Percentiles rank a stretch among this genome's conserved stretches.
Conservation (phyloP, 495 filamentous ascomycete genomes). For the Hypoxylon rickii region DNA sequence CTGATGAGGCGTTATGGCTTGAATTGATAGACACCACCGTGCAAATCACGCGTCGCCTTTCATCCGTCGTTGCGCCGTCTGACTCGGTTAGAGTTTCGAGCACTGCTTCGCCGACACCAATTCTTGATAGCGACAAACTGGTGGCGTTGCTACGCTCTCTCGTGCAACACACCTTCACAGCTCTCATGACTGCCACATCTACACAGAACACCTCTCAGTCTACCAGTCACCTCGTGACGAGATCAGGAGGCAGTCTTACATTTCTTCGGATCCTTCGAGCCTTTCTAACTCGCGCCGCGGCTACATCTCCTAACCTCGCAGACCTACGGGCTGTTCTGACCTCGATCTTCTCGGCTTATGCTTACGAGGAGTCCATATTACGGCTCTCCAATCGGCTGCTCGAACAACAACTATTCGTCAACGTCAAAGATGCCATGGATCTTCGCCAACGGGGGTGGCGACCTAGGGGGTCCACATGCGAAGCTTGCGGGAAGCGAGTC, state of each 20-base stretch:
- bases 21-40: constrained; percentile 86
- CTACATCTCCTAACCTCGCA: constrained; percentile 80
- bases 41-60: constrained; percentile 69
- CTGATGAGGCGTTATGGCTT: constrained; percentile 87
- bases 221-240: constrained; percentile 42
- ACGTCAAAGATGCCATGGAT: constrained; percentile 73
- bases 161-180: constrained; percentile 89
- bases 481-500: constrained; percentile 77
- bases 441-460: constrained; percentile 90
- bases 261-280: constrained; percentile 89
- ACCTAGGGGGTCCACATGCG: constrained; percentile 81
- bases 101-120: constrained; percentile 10
- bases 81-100: constrained; percentile 34
- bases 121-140: constrained; percentile 59
- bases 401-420: constrained; percentile 86
- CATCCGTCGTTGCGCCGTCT: constrained; percentile 36
- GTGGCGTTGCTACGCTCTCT: constrained; percentile 68
- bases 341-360: constrained; percentile 92
- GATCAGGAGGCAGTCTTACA: constrained; percentile 61
- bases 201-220: constrained; percentile 39
- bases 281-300: constrained; percentile 83
- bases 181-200: constrained; percentile 75
- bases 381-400: constrained; percentile 82
- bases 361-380: constrained; percentile 88
- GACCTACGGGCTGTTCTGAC: constrained; percentile 83